These are phyloP conservation scores for Myriosclerotinia curreyana DNA, from an alignment of 2,329 filamentous ascomycete species.

Conservation along the genomic window DNA sequence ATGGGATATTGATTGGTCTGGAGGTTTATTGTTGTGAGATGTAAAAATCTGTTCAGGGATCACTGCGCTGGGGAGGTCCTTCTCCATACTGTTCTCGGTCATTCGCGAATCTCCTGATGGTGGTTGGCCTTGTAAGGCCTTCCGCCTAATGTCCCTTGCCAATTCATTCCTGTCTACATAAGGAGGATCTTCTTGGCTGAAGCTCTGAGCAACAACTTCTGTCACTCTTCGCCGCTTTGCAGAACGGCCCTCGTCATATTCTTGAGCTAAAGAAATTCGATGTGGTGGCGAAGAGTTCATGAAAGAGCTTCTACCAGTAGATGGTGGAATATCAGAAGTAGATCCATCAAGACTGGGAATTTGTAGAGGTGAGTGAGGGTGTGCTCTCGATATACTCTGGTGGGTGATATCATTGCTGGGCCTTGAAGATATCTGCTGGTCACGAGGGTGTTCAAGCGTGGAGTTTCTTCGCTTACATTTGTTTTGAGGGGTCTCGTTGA, in stretches of 20 bases:
- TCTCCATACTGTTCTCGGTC: neutral
- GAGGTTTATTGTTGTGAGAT: neutral
- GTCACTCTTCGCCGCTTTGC: constrained; percentile 13
- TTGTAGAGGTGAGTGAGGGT: neutral
- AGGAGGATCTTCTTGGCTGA: constrained; percentile 19
- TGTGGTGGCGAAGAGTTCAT: neutral
- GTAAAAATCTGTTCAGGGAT: neutral
- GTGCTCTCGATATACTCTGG: neutral
- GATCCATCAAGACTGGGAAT: constrained; percentile 1
- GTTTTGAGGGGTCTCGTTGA: neutral
- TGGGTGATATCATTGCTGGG: neutral
- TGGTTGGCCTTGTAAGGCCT: neutral
- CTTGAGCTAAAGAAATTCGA: neutral
- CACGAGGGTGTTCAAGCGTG: neutral
- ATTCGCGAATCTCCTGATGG: neutral
- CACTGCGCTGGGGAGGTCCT: neutral
- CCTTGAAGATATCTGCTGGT: neutral
- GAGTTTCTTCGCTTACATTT: neutral
- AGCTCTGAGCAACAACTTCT: neutral
- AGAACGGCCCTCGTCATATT: neutral
- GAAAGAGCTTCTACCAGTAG: neutral
- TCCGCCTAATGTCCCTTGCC: constrained; percentile 15
- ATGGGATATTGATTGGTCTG: neutral
- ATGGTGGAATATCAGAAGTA: neutral
- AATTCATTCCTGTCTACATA: constrained; percentile 17